Evolutionary conservation across 202 grass and related monocot genomes (phyloP), one percentile per base, ranked within the genome.

Genomic region (Carex sylvatica): DNA sequence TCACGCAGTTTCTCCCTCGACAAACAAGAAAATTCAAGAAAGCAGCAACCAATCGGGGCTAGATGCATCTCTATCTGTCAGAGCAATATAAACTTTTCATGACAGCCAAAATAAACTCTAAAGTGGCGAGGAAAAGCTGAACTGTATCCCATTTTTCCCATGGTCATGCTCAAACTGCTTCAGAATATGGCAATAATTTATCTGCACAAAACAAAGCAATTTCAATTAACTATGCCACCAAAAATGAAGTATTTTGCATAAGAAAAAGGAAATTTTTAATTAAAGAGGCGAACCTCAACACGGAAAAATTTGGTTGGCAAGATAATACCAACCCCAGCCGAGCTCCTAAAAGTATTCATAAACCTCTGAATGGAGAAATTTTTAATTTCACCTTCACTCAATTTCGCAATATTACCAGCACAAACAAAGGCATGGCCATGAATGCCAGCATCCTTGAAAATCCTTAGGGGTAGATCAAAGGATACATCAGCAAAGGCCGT

Each of bases 401-500:
- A 42, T 30, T 91, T 95, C 0, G 68, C 91, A 53, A 95, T 67
- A 78, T 93, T 93, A 24, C 96, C 96, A 55, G 92, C 89, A 84
- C 91, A 81, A 42, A 91, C 8, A 87, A 97, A 98, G 26, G 87
- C 81, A 67, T 95, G 96, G 11, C 92, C 96, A 65, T 98, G 96
- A 56, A 98, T 91, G 79, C 96, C 96, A 64, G 92, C 87, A 9
- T 95, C 92, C 88, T 81, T 95, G 76, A 98, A 88, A 67, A 95
- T 11, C 73, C 87, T 98, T 58, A 92, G 83, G 54, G 92, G 96
- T 18, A 98, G 78, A 88, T 95, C 89, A 75, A 96, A 99, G n/a
- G 91, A 95, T 58, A 99, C 78, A 85, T 99, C 96, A 46, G 91
- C 96, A 72, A 99, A 99, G 33, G 92, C 88, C 4, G 93, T 93